Conservation (phyloP, 2,329 filamentous ascomycete genomes). For the Aspergillus japonicus region DNA sequence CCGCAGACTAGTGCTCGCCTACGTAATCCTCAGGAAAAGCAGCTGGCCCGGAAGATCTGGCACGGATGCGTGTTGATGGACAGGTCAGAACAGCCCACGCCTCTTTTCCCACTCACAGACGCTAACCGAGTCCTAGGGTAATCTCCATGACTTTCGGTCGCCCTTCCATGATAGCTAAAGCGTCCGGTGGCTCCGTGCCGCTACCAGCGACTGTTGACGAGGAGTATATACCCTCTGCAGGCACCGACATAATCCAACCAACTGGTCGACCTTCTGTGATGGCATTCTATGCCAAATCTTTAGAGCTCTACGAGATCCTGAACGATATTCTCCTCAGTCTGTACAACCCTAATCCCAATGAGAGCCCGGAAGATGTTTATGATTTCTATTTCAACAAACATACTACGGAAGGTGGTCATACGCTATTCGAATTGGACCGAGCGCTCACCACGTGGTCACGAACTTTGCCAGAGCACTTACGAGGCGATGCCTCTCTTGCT, state of each 20-base stretch:
- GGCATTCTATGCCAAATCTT: conserved; percentile 33
- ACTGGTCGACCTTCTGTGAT: conserved; percentile 28
- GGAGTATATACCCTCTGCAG: conserved; percentile 26
- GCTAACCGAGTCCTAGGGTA: conserved; percentile 21
- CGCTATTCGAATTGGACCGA: conserved; percentile 37
- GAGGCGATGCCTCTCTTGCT: conserved; percentile 5
- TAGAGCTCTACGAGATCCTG: conserved; percentile 38
- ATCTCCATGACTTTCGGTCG: conserved; percentile 42
- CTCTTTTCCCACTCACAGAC: not conserved
- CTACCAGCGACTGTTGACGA: conserved; percentile 33
- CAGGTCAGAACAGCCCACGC: conserved; percentile 21
- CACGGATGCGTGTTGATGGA: conserved; percentile 41
- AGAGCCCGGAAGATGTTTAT: conserved; percentile 26
- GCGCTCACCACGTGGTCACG: conserved; percentile 32
- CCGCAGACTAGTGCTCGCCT: conserved; percentile 37
- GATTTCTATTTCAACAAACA: conserved; percentile 29
- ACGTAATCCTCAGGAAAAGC: conserved; percentile 26
- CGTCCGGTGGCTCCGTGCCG: conserved; percentile 27
- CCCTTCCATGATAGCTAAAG: conserved; percentile 37
- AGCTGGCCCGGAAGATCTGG: conserved; percentile 35
- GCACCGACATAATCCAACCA: conserved; percentile 21
- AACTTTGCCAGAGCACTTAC: conserved; percentile 30
- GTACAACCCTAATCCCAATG: conserved; percentile 28
- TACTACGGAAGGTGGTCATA: conserved; percentile 24
- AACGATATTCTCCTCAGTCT: conserved; percentile 34